A percentile compares a stretch with the other conserved stretches of the same genome.
phyloP scores from a whole-genome alignment of 345 rosid species.

The Bretschneidera sinensis region DNA sequence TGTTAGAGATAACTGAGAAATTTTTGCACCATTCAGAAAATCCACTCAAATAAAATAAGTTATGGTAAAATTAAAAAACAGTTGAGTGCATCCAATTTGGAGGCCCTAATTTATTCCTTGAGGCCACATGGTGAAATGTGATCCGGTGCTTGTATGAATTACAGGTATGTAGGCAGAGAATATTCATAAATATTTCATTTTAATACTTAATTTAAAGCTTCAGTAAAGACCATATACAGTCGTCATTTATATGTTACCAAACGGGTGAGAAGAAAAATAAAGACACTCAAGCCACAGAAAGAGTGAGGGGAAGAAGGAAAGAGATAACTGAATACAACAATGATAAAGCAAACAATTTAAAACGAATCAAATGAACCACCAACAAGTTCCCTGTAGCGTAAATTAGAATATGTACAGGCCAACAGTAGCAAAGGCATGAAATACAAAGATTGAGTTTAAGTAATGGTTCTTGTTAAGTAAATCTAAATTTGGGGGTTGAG shows the following conservation, averaged over 20 bases:
- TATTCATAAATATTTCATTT: not conserved
- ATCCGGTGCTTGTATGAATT: not conserved
- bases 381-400: not conserved
- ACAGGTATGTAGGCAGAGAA: not conserved
- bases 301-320: not conserved
- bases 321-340: not conserved
- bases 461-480: too few species aligned
- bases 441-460: too few species aligned
- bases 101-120: not conserved
- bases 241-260: not conserved
- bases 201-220: not conserved
- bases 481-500: not conserved
- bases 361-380: too few species aligned
- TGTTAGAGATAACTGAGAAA: not conserved
- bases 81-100: not conserved
- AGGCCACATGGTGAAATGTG: not conserved
- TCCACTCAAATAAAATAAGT: too few species aligned
- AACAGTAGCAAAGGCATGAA: not conserved
- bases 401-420: not conserved
- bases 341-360: not conserved
- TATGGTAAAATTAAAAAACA: not conserved
- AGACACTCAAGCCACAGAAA: not conserved
- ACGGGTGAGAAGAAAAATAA: not conserved
- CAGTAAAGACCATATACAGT: too few species aligned
- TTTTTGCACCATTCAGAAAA: too few species aligned